Evolutionary conservation across 1,139 yeast genomes (phyloP), one percentile per base, ranked within the genome.

Genomic region (Hyphopichia burtonii): DNA sequence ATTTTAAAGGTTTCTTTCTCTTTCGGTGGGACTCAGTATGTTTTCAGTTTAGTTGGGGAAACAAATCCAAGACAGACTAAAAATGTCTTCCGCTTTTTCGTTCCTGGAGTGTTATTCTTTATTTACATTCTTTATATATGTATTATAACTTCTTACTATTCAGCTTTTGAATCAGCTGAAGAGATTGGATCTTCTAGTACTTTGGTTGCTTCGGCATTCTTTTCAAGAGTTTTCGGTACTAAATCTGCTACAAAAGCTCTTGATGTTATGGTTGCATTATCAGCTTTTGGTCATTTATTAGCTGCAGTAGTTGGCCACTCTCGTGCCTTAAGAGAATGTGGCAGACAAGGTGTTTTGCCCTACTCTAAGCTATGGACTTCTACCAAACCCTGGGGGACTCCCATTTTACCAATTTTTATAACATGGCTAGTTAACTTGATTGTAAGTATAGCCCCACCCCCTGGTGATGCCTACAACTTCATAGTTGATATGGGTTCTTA

Each of bases 381-480:
- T 23, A 65, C 66, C 8, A 68, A 66, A 44, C 77, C 76, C 2
- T 66, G 60, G 37, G 71, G 72, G 2, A 70, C 77, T 7, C 77
- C 78, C 4, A 33, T 69, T 3, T 64, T 71, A 23, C 68, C 75
- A 10, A 57, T 70, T 4, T 46, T 68, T 17, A 53, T 64, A 36
- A 68, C 71, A 1, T 70, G 64, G 56, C 15, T 69, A 16, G 63
- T 72, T 32, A 71, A 70, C 45, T 44, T 67, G 19, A 61, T 72
- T 41, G 66, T 71, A 31, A 55, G 68, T 37, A 52, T 71, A 27
- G 77, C 76, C 10, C 77, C 77, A 15, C 67, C 66, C 1, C 68
- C 76, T 2, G 78, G 78, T 23, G 73, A 68, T 47, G 77, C 78
- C 4, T 72, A 70, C 48, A 71, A 71, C 49, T 70, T 72, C 39